Evolutionary conservation across 192 early-diverging fungal genomes (phyloP).

Genomic region (Chytriomyces hyalinus): DNA sequence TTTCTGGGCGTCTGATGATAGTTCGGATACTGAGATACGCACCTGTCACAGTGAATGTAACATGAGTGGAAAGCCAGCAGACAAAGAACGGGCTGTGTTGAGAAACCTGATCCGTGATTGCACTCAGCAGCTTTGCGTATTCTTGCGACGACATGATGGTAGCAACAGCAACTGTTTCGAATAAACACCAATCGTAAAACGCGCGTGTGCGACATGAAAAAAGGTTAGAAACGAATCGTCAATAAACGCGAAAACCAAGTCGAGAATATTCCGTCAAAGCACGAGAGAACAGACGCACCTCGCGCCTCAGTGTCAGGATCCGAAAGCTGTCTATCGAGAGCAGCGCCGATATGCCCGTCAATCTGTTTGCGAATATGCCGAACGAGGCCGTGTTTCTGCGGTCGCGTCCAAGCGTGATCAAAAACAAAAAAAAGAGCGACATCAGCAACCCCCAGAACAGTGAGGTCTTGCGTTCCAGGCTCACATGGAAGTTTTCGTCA

Average conservation of each 20-base stretch:
- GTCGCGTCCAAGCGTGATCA: neutral
- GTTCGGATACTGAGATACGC: neutral
- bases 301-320: neutral
- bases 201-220: neutral
- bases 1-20: neutral
- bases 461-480: neutral
- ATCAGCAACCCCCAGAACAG: neutral
- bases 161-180: constrained; percentile 45
- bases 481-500: constrained; percentile 56
- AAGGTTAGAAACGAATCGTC: neutral
- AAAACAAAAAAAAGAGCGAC: neutral
- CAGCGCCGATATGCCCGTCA: constrained; percentile 38
- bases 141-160: constrained; percentile 53
- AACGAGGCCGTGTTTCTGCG: constrained; percentile 51
- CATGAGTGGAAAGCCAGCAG: neutral
- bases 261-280: too few relatives aligned
- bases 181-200: neutral
- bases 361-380: constrained; percentile 42
- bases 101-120: constrained; percentile 37
- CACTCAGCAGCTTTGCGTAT: constrained; percentile 44
- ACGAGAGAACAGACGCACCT: too few relatives aligned
- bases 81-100: too few relatives aligned
- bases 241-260: neutral
- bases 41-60: neutral
- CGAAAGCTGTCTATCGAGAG: constrained; percentile 37